Conservation (phyloP, 371 early-diverging fungal species). For the Rhizopus microsporus region DNA sequence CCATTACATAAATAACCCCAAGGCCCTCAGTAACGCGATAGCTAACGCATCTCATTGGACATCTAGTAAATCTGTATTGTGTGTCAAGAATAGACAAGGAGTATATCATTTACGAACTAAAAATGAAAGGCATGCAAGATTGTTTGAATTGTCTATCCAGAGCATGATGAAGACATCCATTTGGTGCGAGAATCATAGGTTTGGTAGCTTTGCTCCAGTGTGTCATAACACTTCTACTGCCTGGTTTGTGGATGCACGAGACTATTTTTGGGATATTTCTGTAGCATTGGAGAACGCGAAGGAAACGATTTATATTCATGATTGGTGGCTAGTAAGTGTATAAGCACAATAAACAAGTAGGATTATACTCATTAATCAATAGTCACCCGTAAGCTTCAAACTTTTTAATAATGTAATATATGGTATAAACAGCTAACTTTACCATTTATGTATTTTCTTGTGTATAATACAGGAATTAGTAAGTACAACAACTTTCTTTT, state of each 20-base stretch:
- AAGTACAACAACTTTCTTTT: neutral
- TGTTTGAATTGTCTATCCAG: conserved; percentile 47
- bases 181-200: conserved; percentile 68
- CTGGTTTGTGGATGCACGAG: conserved; percentile 82
- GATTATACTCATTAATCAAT: neutral
- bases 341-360: neutral
- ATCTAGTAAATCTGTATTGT: conserved; percentile 35
- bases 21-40: conserved; percentile 32
- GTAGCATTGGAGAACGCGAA: conserved; percentile 79
- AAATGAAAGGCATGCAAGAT: conserved; percentile 52
- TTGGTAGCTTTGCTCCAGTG: conserved; percentile 78
- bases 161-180: conserved; percentile 35
- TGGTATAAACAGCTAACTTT: neutral
- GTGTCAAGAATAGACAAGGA: conserved; percentile 47
- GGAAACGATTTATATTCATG: conserved; percentile 81
- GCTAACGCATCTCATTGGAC: conserved; percentile 43
- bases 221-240: conserved; percentile 56
- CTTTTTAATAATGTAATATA: neutral
- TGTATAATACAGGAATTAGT: neutral
- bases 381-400: conserved; percentile 1
- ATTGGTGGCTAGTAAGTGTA: conserved; percentile 85
- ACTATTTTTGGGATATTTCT: conserved; percentile 78
- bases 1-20: conserved; percentile 9
- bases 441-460: neutral
- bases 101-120: conserved; percentile 55